Base-by-base conservation (phyloP, 2,329 filamentous ascomycete genomes). In the Fusarium longipes region DNA sequence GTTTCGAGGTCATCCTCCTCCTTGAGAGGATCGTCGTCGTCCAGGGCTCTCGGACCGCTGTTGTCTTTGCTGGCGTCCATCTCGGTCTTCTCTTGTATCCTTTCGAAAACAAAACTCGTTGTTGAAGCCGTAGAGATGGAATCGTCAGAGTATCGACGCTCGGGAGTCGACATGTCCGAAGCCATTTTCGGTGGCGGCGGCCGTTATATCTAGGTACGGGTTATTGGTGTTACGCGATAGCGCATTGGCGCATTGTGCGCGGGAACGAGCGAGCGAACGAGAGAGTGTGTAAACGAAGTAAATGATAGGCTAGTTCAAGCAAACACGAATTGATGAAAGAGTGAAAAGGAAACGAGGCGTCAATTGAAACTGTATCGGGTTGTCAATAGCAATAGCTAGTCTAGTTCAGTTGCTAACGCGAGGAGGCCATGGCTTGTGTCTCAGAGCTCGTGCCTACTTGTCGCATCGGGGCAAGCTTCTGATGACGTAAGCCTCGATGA, bases 121-220 rank as follows among this genome's bases (percentile, higher is more conserved):
- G 92, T 95, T 32, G 92, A 96, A n/a, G 89, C 89, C 38, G 90
- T 91, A n/a, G 91, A 92, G 43, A 87, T 77, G 5, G 92, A 93
- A 64, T 85, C 85, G 73, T 79, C 79, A 53, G 86, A 87, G 43
- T 59, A 61, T 45, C 75, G 74, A 38, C 67, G 65, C 39, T 63
- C 60, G 63, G 58, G 25, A 17, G 70, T 51, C 24, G 67, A 65
- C 38, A 66, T 62, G 54, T 55, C 63, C 18, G 63, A 57, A 35
- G 67, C 65, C 66, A 72, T 72, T 40, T 57, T 42, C 10, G 36
- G 35, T 45, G 50, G 40, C 29, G 33, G 59, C 33, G 20, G 42
- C 40, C 18, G 57, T 32, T 40, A 63, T 58, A 58, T 50, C 27
- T 22, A 33, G 11, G 32, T 8, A 33, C 17, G 25, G 33, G 22